Conservation (phyloP, 139 green algal species). For the Chlorella sp. region DNA sequence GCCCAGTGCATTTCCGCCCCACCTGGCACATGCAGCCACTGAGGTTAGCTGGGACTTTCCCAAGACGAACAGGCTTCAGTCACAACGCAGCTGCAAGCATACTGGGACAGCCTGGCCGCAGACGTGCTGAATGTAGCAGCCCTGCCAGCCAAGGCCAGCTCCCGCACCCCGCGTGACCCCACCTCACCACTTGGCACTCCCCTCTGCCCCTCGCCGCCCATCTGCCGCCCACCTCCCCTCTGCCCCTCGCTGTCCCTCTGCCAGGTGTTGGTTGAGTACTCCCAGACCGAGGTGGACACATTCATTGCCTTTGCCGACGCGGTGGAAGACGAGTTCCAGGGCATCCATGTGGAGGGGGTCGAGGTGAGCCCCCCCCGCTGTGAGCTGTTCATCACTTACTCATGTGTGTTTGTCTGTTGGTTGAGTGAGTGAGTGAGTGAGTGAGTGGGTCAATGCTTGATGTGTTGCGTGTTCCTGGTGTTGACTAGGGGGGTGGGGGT, state of each 20-base stretch:
- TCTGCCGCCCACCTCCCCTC: background rate
- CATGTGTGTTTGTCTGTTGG: background rate
- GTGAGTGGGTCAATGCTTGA: no score
- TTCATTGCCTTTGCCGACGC: slow-evolving; percentile 34
- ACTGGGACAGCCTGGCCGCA: no score
- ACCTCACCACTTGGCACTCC: background rate
- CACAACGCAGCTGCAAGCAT: background rate
- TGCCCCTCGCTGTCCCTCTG: background rate
- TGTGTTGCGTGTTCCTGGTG: no score
- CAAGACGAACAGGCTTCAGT: no score
- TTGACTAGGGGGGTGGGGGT: no score
- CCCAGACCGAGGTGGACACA: slow-evolving; percentile 6
- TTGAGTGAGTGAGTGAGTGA: no score
- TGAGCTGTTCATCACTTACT: background rate
- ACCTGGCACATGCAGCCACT: background rate
- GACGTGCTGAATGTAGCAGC: no score
- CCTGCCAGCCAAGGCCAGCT: no score
- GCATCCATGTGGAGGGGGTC: slow-evolving; percentile 18
- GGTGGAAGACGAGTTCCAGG: slow-evolving; percentile 30
- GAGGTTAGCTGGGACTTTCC: background rate
- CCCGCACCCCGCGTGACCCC: background rate
- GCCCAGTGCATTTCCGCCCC: background rate
- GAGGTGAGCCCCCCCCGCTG: no score
- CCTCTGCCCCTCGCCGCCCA: background rate
- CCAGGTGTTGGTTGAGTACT: slow-evolving; percentile 31